Percentiles rank a stretch among this genome's conserved stretches.
Evolutionary conservation across 768 basidiomycete genomes (phyloP).

Genomic region (Russula ochroleuca): DNA sequence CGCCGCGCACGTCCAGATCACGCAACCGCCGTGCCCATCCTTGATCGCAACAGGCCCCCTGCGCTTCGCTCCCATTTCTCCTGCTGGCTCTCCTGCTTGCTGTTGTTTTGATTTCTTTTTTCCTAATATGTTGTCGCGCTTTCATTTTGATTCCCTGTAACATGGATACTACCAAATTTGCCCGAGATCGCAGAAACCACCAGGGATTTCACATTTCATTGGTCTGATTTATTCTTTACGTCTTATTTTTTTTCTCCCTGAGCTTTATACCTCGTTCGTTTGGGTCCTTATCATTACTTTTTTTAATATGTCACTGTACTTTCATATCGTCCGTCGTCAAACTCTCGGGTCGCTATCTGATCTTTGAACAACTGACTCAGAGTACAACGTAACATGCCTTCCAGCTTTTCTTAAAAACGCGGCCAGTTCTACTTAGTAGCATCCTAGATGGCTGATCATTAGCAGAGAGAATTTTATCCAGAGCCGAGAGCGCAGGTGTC

Average conservation of each 20-base stretch:
- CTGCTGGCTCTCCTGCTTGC: neutral
- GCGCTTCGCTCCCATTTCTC: neutral
- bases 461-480: neutral
- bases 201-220: conserved; percentile 8
- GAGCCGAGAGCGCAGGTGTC: neutral
- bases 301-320: neutral
- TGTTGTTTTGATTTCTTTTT: neutral
- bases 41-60: neutral
- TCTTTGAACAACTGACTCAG: neutral
- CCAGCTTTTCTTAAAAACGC: neutral
- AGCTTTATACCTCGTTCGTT: neutral
- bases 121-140: conserved; percentile 7
- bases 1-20: conserved; percentile 51
- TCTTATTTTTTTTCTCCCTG: neutral
- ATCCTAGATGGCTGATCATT: neutral
- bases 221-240: conserved; percentile 3
- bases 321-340: neutral
- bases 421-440: neutral
- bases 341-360: neutral
- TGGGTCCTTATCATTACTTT: neutral
- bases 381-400: neutral
- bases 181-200: conserved; percentile 1
- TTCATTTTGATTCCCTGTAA: conserved; percentile 5
- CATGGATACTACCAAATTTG: conserved; percentile 16
- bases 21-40: conserved; percentile 44